Evolutionary conservation across 2,329 filamentous ascomycete species (phyloP), one percentile per base, ranked within the genome.

Genomic region (Aspergillus cejpii): DNA sequence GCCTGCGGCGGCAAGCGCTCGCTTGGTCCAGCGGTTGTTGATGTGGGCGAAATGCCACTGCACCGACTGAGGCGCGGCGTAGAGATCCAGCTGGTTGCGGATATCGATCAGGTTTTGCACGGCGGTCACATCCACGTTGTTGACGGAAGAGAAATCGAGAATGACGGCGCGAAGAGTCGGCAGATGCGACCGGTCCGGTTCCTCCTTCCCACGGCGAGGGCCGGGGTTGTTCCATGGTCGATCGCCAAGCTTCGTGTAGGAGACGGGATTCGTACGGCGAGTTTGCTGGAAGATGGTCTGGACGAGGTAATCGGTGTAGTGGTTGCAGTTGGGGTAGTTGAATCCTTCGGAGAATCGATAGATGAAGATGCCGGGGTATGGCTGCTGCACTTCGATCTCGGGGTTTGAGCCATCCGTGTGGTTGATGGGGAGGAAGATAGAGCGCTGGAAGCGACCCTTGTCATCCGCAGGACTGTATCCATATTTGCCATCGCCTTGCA

Each of bases 21-120:
- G 85, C 72, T 95, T 95, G 19, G 89, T 91, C 91, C 91, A 96
- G 45, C 87, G 80, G 73, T 92, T 96, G 70, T 84, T 89, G 71
- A 97, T 85, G 67, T 83, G 85, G n/a, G 90, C 87, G 52, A 97
- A 84, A 67, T 97, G 92, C 90, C 91, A 97, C 64, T 96, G 88
- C 3, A 97, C 90, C 2, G 77, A 74, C 15, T 89, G 81, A 0
- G 91, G 91, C 0, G 84, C 67, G 1, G 88, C 79, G 62, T 95
- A 94, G 15, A 81, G 77, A 64, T 96, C 91, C 20, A 97, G 81
- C 63, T 96, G 90, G 65, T 95, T 94, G 58, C 91, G 87, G 1
- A 96, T 85, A 58, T 97, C 92, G 58, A 97, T 94, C 29, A 97
- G 75, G 56, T 88, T 84, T 68, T 97, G 92, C 2, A 96, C 79